phyloP scores from a whole-genome alignment of 2,329 filamentous ascomycete species.

The Arthrobotrys sphaeroides region DNA sequence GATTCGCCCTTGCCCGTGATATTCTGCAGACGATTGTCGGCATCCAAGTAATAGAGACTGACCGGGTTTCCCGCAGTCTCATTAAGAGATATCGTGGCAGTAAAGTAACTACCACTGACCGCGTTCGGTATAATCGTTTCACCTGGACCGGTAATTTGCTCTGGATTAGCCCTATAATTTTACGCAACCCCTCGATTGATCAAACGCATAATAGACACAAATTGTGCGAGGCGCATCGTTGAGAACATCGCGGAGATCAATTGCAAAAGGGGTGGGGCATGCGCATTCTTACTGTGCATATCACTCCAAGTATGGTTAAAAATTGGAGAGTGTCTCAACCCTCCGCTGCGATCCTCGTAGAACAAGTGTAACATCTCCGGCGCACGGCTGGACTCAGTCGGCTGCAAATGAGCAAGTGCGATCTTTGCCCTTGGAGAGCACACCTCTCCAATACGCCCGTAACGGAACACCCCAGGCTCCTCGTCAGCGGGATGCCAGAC shows the following conservation, averaged over 20 bases:
- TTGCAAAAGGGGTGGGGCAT: too few relatives aligned
- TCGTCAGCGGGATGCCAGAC: background rate
- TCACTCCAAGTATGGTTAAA: background rate
- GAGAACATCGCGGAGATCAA: too few relatives aligned
- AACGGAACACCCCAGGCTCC: background rate
- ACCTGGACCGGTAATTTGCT: background rate
- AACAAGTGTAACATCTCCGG: conserved; percentile 8
- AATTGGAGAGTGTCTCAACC: background rate
- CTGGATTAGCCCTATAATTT: background rate
- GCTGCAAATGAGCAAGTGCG: background rate
- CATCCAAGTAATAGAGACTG: background rate
- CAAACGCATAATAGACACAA: too few relatives aligned
- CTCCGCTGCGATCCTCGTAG: background rate
- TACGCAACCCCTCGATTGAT: too few relatives aligned
- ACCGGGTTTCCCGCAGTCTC: background rate
- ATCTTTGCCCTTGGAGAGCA: background rate
- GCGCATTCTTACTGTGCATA: background rate
- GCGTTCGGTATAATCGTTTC: background rate
- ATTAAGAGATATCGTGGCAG: background rate
- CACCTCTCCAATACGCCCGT: background rate
- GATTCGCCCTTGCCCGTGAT: background rate
- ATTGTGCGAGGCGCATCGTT: too few relatives aligned
- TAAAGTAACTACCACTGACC: background rate
- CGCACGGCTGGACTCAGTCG: background rate
- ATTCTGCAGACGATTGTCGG: background rate